Evolutionary conservation across 2,329 filamentous ascomycete genomes (phyloP), one percentile per base, ranked within the genome.

Genomic region (Coniochaeta sp.): DNA sequence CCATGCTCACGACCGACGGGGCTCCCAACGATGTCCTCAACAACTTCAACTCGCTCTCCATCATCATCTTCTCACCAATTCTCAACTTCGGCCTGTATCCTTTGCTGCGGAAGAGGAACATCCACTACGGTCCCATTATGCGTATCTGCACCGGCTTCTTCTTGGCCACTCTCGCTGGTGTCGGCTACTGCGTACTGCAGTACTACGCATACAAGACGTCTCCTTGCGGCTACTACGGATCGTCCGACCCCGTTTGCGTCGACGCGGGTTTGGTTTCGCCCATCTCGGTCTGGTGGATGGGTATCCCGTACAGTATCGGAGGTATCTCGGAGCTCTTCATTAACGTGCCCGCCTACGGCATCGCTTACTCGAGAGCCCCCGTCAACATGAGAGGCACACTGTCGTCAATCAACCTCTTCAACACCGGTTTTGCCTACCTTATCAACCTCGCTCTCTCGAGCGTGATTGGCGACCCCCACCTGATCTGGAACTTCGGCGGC

Each of bases 361-460:
- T 82, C 61, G 80, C 80, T 1, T 83, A 81, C 68, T 76, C 79
- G n/a, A 74, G 78, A 10, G 77, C 79, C 1, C 79, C 79, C 2
- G 69, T 74, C 57, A 81, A 81, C 67, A 81, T 81, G 79, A 72
- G 78, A 62, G 77, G 78, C 64, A 69, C 81, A 17, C 79, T 82
- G 1, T 79, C 78, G 1, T 77, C 79, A 8, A 69, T 81, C 62
- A 81, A 81, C 68, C 68, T 81, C 4, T 77, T 81, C 70, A 79
- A 69, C 66, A 75, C 73, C 2, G 76, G 76, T 55, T 63, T 81
- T 60, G 75, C 78, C 44, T 79, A 81, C 63, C 69, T 72, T 40
- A 73, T 81, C 63, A 75, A 77, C 62, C 66, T 81, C 47, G 74
- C 75, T 44, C 72, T 73, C 65, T 76, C 79, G 22, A 74, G 75